Base-by-base conservation (phyloP, 2,329 filamentous ascomycete species). In the Bipolaris sorokiniana region DNA sequence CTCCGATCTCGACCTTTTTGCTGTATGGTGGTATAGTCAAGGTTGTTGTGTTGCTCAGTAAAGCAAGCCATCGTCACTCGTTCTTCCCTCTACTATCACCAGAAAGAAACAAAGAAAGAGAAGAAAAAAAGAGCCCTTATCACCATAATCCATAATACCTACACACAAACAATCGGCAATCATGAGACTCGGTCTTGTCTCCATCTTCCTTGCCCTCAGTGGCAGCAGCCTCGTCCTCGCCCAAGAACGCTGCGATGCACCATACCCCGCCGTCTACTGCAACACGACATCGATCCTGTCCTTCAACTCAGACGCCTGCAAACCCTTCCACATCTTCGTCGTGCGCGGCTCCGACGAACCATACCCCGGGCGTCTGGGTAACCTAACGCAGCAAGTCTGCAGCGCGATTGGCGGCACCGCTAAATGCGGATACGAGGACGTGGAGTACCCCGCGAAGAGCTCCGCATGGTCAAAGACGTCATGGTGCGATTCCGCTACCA, bases 321-420 rank as follows among this genome's bases (percentile, higher is more conserved):
- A 54, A 23, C 56, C 66, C 9, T 69, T 64, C 54, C 70, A 72
- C 47, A 51, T 70, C 22, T 72, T 72, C 55, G 23, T 72, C 26
- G 48, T 61, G 1, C 68, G 70, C 23, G 70, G 68, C n/a, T 72
- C 70, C 10, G 66, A 70, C 40, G 69, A 71, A 15, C 66, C 66
- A 1, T 70, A 67, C 26, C 70, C 70, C 2, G 68, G 70, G 23
- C 66, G 69, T 20, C 60, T 67, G 7, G 68, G 68, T 20, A 66
- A 67, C 46, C 40, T 72, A 16, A 68, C 66, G 5, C 58, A 46
- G 15, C 49, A 65, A 37, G 62, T 71, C 15, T 72, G 70, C 54
- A 41, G 51, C 1, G 44, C 46, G 2, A 50, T 70, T 16, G 67
- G 66, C 15, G 60, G 63, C 3, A 38, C 44, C 28, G 51, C 59